Base-by-base conservation (phyloP, 164 flowering plant species). In the Berberis vulgaris region DNA sequence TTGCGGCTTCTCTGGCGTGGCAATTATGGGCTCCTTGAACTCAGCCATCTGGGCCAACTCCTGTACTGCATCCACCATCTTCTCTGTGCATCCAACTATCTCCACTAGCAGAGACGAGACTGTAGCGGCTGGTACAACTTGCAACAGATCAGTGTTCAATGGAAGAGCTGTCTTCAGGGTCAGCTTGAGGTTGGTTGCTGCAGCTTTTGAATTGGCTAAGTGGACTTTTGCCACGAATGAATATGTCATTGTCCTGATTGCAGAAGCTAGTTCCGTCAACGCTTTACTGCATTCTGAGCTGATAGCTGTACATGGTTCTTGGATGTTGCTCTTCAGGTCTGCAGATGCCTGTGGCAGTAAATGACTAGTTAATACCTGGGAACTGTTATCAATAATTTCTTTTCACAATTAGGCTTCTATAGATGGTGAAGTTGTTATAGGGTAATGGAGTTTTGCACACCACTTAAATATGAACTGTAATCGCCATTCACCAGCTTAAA, bases 51-150 rank as follows among this genome's bases (percentile, higher is more conserved):
- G 63, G 0, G 85, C 85, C 6, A 89, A 88, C 43, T 83, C 85
- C 8, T 71, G 67, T 39, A 83, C 79, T 0, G 83, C 69, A 11
- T 80, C 83, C 2, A 72, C 72, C 8, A 89, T 76, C 53, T 74
- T 72, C 62, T 82, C 80, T 0, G 80, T 74, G 68, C 82, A 82
- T 9, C 53, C 38, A 5, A 76, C 76, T 7, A 80, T 58, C 54
- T 85, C 90, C 4, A 78, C 59, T 6, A 85, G 85, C 3, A 86
- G 62, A 3, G 87, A 80, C 46, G 86, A 78, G 2, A 83, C 80
- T 0, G 88, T 76, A 1, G 73, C 77, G 0, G 64, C 76, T 10
- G 82, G 82, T 1, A 79, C 63, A 6, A 84, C 65, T 13, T 70
- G 70, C 5, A 83, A 61, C 12, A 85, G 76, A 55, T 77, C 72